Evolutionary conservation across 805 yeast species (phyloP), one percentile per base, ranked within the genome.

Genomic region (Priceomyces haplophilus): DNA sequence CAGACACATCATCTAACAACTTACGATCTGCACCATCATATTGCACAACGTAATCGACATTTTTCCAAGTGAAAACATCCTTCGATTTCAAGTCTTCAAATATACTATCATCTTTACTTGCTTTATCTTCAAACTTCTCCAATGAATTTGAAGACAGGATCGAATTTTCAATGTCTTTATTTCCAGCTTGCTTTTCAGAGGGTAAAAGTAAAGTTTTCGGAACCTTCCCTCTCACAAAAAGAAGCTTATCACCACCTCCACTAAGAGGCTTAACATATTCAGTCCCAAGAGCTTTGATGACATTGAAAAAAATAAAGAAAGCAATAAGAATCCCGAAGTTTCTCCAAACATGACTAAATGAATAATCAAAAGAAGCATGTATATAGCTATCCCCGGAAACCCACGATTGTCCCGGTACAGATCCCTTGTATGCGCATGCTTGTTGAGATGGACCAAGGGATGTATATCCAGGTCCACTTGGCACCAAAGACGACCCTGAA

Each of bases 21-120:
- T 63, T 62, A 24, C 75, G 55, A 16, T 65, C 58, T 8, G 50
- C 50, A 15, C 73, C 73, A 11, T 67, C 70, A 54, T 71, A 68
- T 3, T 78, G 78, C 50, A 83, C 76, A 27, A 69, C 72, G 53
- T 82, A 83, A 49, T 73, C 65, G 11, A 83, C 78, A 51, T 82
- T 65, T 52, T 73, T 76, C 89, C 89, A 83, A 45, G 75, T 73
- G 58, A 79, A 79, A 20, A 77, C 60, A 50, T 80, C 83, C 43
- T 62, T 55, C 1, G 71, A 64, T 34, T 67, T 71, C 32, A 68
- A 50, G 20, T 49, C 52, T n/a, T 46, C 49, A 35, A 48, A 48
- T 7, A 38, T 41, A 49, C 38, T 41, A 11, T 43, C 34, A n/a
- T 25, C 18, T n/a, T 20, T 42, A 11, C 23, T 21, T n/a, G n/a